Evolutionary conservation across 169 alveolate genomes (phyloP).

Genomic region (Plasmodium inui): DNA sequence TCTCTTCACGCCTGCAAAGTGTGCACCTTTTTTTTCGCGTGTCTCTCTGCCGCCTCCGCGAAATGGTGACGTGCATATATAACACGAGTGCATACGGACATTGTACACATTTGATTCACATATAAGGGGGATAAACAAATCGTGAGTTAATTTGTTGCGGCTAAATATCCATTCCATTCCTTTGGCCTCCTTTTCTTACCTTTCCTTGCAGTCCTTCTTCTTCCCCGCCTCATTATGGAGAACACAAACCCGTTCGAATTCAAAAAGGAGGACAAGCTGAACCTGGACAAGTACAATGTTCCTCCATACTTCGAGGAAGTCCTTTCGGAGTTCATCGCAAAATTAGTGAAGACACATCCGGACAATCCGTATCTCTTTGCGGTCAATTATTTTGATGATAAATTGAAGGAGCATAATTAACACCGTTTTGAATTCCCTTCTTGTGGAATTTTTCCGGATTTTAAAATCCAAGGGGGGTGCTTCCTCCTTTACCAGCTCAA

Average conservation of each 20-base stretch:
- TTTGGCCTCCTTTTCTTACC: background rate
- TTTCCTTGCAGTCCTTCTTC: background rate
- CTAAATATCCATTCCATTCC: background rate
- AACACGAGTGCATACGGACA: background rate
- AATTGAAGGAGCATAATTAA: slow-evolving; percentile 13
- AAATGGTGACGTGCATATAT: background rate
- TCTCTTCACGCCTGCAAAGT: background rate
- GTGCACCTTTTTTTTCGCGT: background rate
- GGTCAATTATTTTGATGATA: slow-evolving; percentile 46
- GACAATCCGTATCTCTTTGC: slow-evolving; percentile 51
- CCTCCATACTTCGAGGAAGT: slow-evolving; percentile 57
- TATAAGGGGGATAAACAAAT: background rate
- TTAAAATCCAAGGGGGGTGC: background rate
- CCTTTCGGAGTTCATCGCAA: slow-evolving; percentile 59
- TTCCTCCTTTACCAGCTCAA: background rate
- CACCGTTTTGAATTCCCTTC: background rate
- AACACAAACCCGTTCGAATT: slow-evolving; percentile 7
- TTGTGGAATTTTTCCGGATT: background rate
- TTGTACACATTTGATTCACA: background rate
- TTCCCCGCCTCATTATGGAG: slow-evolving; percentile 20
- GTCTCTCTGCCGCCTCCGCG: background rate
- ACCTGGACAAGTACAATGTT: slow-evolving; percentile 39
- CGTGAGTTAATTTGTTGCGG: background rate
- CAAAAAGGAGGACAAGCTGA: slow-evolving; percentile 42
- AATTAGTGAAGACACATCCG: slow-evolving; percentile 19